Conservation (phyloP, 371 early-diverging fungal species). For the Rhizopus delemar region DNA sequence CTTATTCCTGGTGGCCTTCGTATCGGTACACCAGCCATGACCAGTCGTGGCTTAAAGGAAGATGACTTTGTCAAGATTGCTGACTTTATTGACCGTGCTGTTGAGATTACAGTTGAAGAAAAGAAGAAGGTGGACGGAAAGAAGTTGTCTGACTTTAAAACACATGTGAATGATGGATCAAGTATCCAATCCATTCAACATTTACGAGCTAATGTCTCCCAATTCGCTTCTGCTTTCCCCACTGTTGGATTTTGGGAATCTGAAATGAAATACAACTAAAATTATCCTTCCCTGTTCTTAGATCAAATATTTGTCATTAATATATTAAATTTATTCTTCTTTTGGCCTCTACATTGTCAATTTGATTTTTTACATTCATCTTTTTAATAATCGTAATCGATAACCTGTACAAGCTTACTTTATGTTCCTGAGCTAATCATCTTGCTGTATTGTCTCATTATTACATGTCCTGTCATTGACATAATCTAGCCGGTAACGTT, state of each 20-base stretch:
- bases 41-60: slow-evolving; percentile 89
- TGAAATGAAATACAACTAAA: slow-evolving; percentile 5
- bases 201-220: slow-evolving; percentile 3
- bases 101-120: slow-evolving; percentile 86
- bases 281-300: too few species aligned
- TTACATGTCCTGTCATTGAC: too few species aligned
- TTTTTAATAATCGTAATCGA: too few species aligned
- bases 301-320: too few species aligned
- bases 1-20: slow-evolving; percentile 92
- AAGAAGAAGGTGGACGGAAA: slow-evolving; percentile 40
- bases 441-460: too few species aligned
- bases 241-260: slow-evolving; percentile 17
- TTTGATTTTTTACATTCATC: too few species aligned
- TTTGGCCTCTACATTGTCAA: too few species aligned
- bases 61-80: slow-evolving; percentile 84
- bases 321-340: too few species aligned
- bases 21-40: slow-evolving; percentile 88
- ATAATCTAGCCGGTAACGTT: too few species aligned
- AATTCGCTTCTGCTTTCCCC: slow-evolving; percentile 13
- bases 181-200: slow-evolving; percentile 11
- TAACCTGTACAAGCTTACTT: too few species aligned
- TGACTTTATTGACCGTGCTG: slow-evolving; percentile 85
- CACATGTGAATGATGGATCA: slow-evolving; percentile 28
- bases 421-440: too few species aligned
- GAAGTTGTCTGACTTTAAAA: slow-evolving; percentile 2